A percentile compares a stretch with the other conserved stretches of the same genome.
phyloP scores from a whole-genome alignment of 495 filamentous ascomycete species.

The Penicillium canescens region DNA sequence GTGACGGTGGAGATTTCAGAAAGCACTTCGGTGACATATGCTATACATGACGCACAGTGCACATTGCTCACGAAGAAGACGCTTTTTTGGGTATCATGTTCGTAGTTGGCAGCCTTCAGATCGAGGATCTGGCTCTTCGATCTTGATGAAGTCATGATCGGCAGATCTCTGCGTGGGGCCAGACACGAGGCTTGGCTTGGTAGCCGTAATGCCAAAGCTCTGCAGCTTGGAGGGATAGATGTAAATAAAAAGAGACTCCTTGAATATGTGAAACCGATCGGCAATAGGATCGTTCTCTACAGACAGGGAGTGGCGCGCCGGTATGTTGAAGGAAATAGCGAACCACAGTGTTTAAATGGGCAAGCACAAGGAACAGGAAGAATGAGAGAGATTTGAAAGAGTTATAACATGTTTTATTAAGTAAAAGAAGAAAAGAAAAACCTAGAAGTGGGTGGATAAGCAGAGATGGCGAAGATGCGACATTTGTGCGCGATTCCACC shows the following conservation, averaged over 20 bases:
- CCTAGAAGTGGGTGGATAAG: constrained; percentile 10
- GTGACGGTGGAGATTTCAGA: constrained; percentile 32
- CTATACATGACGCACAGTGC: constrained; percentile 55
- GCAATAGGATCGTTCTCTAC: too few relatives aligned
- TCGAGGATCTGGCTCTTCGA: constrained; percentile 7
- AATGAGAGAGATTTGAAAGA: constrained; percentile 4
- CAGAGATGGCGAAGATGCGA: constrained; percentile 26
- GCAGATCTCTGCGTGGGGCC: not conserved
- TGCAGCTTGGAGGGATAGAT: too few relatives aligned
- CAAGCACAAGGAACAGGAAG: constrained; percentile 9
- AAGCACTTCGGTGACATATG: constrained; percentile 46
- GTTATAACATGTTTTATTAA: constrained; percentile 4
- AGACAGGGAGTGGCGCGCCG: too few relatives aligned
- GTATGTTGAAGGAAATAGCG: not conserved
- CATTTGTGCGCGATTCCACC: constrained; percentile 37
- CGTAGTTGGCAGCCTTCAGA: constrained; percentile 7
- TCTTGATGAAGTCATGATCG: constrained; percentile 14
- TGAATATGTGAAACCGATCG: too few relatives aligned
- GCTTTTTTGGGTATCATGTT: constrained; percentile 23
- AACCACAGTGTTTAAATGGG: constrained; percentile 6
- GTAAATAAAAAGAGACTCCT: too few relatives aligned
- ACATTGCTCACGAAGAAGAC: constrained; percentile 51
- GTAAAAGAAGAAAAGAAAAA: constrained; percentile 20
- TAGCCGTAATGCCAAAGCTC: not conserved
- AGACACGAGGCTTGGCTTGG: not conserved